Evolutionary conservation across 2,329 filamentous ascomycete genomes (phyloP).

Genomic region (Fonsecaea pugnacius): DNA sequence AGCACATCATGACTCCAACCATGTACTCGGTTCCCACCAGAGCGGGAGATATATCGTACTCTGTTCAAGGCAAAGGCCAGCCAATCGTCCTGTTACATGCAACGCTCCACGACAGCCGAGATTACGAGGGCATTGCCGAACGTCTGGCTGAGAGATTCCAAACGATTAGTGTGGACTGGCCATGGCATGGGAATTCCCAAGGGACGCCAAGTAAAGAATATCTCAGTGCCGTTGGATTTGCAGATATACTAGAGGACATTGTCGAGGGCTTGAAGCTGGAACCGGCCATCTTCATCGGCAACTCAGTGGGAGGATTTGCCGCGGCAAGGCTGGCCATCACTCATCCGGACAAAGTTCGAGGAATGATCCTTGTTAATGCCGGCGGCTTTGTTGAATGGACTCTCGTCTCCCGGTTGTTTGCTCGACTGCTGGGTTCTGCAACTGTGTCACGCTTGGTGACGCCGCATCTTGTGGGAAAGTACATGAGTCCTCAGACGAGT

Average conservation of each 20-base stretch:
- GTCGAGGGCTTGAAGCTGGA: conserved; percentile 6
- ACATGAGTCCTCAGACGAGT: conserved; percentile 17
- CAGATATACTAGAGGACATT: conserved; percentile 13
- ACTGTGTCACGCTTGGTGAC: conserved; percentile 5
- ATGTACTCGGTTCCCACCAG: conserved; percentile 9
- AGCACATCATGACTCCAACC: not conserved
- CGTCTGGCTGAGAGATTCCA: conserved; percentile 10
- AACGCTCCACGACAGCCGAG: conserved; percentile 15
- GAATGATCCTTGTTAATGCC: conserved; percentile 3
- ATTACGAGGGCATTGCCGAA: conserved; percentile 10
- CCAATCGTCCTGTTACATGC: conserved; percentile 17
- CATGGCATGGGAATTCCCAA: conserved; percentile 12
- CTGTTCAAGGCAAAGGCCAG: conserved; percentile 1
- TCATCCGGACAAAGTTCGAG: conserved; percentile 12
- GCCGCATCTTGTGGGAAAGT: conserved; percentile 9
- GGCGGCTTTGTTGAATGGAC: conserved; percentile 13
- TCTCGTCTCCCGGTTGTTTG: conserved; percentile 6
- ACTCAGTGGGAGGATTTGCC: conserved; percentile 18
- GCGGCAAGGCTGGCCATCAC: conserved; percentile 9
- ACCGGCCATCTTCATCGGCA: conserved; percentile 12
- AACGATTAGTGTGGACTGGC: conserved; percentile 15
- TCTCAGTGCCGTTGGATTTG: conserved; percentile 10
- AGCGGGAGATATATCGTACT: conserved; percentile 11
- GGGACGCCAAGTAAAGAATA: conserved; percentile 1
- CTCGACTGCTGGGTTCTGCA: conserved; percentile 4